phyloP scores from a whole-genome alignment of 2,329 filamentous ascomycete species.

The Zymoseptoria passerinii region DNA sequence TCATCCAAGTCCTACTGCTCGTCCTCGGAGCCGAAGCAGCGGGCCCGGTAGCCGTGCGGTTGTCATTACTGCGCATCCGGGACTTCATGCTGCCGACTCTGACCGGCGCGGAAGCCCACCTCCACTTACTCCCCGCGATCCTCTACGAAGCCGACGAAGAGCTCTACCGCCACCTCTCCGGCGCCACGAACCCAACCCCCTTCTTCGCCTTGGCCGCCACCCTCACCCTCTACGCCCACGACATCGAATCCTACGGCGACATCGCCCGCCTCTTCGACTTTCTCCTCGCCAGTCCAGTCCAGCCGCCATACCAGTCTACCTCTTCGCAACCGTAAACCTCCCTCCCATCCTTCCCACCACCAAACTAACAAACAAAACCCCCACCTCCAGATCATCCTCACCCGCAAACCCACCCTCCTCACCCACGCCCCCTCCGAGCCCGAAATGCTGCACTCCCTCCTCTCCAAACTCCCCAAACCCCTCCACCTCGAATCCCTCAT shows the following conservation, averaged over 20 bases:
- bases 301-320: constrained; percentile 81
- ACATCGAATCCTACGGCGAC: constrained; percentile 80
- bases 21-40: constrained; percentile 62
- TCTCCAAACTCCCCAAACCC: constrained; percentile 76
- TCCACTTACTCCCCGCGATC: constrained; percentile 79
- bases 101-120: constrained; percentile 69
- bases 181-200: constrained; percentile 47
- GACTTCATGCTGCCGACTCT: constrained; percentile 96
- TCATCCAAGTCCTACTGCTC: constrained; percentile 87
- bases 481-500: constrained; percentile 76
- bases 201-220: constrained; percentile 93
- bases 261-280: constrained; percentile 91
- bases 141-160: constrained; percentile 62
- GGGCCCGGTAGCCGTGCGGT: constrained; percentile 59
- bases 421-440: constrained; percentile 75
- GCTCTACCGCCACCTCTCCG: constrained; percentile 56
- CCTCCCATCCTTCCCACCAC: neutral
- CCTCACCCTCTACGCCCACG: constrained; percentile 92
- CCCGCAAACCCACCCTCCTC: constrained; percentile 74
- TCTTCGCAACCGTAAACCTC: constrained; percentile 59
- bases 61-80: constrained; percentile 82
- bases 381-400: constrained; percentile 64
- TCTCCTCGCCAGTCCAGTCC: constrained; percentile 71
- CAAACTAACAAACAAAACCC: neutral
- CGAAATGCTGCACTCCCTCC: constrained; percentile 82